Percentiles rank a stretch among this genome's conserved stretches.
These are phyloP conservation scores for Russula lepida DNA, from an alignment of 768 basidiomycete species.

Conservation along the genomic window DNA sequence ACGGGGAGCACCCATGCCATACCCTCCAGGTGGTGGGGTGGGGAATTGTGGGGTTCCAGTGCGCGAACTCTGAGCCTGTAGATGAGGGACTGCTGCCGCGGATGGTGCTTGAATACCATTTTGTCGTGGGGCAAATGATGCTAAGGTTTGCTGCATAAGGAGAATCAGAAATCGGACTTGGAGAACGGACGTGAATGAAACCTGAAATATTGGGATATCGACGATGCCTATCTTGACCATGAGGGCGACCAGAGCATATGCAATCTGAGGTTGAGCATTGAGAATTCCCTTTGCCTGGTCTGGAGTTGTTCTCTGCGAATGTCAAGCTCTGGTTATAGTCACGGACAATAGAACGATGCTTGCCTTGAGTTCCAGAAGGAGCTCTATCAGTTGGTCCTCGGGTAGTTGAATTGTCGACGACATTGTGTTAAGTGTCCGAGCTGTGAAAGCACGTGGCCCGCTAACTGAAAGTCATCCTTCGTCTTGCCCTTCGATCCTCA, in stretches of 20 bases:
- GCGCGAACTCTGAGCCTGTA: slow-evolving; percentile 28
- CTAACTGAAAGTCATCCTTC: neutral
- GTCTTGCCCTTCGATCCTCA: neutral
- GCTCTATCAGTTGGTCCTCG: slow-evolving; percentile 62
- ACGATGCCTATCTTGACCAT: slow-evolving; percentile 74
- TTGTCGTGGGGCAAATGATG: slow-evolving; percentile 36
- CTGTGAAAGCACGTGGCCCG: slow-evolving; percentile 6
- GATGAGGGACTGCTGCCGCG: slow-evolving; percentile 25
- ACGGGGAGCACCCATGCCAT: neutral
- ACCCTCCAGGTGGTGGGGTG: slow-evolving; percentile 3
- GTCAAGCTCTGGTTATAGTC: neutral
- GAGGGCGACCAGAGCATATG: slow-evolving; percentile 65
- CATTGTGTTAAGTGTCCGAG: slow-evolving; percentile 34
- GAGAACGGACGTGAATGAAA: slow-evolving; percentile 24
- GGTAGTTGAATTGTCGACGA: slow-evolving; percentile 41
- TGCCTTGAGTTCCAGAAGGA: slow-evolving; percentile 68
- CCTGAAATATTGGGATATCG: slow-evolving; percentile 69
- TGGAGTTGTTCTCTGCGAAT: slow-evolving; percentile 60
- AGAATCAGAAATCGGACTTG: neutral
- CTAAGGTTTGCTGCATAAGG: slow-evolving; percentile 49
- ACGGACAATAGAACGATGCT: neutral
- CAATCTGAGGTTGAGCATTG: slow-evolving; percentile 65
- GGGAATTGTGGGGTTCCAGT: slow-evolving; percentile 14
- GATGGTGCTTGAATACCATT: slow-evolving; percentile 18
- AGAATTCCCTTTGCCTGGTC: slow-evolving; percentile 60